Base-by-base conservation (phyloP, 495 filamentous ascomycete species). In the Annulohypoxylon maeteangense region DNA sequence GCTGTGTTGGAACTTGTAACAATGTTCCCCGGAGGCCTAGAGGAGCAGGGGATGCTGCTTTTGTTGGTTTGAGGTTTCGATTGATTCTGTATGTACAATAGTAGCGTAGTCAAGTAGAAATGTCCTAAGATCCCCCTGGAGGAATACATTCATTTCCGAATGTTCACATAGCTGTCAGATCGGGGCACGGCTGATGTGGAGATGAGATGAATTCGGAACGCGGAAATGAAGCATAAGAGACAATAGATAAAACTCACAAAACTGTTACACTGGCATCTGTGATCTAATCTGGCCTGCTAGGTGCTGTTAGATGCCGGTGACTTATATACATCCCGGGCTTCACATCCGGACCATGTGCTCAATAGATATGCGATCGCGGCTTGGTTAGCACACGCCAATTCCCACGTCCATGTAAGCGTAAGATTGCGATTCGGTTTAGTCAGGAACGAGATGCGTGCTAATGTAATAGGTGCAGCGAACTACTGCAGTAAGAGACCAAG, bases 361-460 rank as follows among this genome's bases (percentile, higher is more conserved):
- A 64, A 72, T 56, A 60, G 4, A 29, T 58, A 22, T 56, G 51
- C 36, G 25, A 44, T 71, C 32, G 58, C 55, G 57, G 57, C 50
- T 60, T 50, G 58, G 8, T 18, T 51, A 60, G 67, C 53, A 57
- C 57, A 53, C 58, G 63, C 51, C 62, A 71, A 60, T 54, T 48
- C 50, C 42, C 56, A 72, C 20, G 47, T 55, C 59, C 57, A 45
- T 57, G 70, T 68, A 64, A 65, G 70, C 70, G 65, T 68, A 57
- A 72, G 54, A 72, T 68, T 72, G 23, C 65, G 60, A 72, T 65
- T 27, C 45, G 70, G 65, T 27, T 48, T 72, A 72, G 70, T 68
- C 70, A 72, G 70, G 70, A 72, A 72, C 70, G 20, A 51, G 56
- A 59, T 45, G 45, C 29, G 55, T 68, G 44, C 70, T 72, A 72